Base-by-base conservation (phyloP, 140 eudicot species). In the Ambrosia hybrid region DNA sequence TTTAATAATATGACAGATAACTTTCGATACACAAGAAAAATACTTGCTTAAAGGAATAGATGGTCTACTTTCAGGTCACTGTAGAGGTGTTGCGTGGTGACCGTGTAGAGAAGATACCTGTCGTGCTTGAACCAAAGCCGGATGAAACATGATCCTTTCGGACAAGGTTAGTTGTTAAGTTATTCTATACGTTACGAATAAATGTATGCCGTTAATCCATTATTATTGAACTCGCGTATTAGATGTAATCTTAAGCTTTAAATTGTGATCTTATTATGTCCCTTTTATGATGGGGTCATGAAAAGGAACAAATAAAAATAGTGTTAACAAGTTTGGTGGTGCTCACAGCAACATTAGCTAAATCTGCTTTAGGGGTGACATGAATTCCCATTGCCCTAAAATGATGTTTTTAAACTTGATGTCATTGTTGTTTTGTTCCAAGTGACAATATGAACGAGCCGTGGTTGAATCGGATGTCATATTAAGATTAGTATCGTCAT, bases 1-100 rank as follows among this genome's bases (percentile, higher is more conserved):
- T 16, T 57, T 57, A 15, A 57, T 57, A 57, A 17, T 11, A 16
- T 59, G 41, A 30, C 30, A 0, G 15, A 21, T 21, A 21, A 21
- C 30, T 21, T 21, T 21, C 34, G 3, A 34, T 51, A 9, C 45
- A 38, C 13, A 6, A 67, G 6, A 6, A 51, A 30, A 3, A 68
- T 4, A 6, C 5, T 7, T 34, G 14, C 61, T 13, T 13, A 51
- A 5, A 11, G 49, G 58, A 30, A 37, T 65, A 33, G 53, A 15
- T 45, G 26, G 46, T 61, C 64, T 26, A 34, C 59, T 53, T 17
- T 76, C 82, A 91, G 97, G 88, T 91, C 13, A 85, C 62, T 37
- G 94, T 88, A 66, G 96, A 84, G 78, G 97, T 91, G 38, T 76
- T 91, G 75, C 88, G 96, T 34, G 96, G 91, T 38, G 96, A 91